Conservation (phyloP, 345 rosid genomes). For the Pistacia atlantica region DNA sequence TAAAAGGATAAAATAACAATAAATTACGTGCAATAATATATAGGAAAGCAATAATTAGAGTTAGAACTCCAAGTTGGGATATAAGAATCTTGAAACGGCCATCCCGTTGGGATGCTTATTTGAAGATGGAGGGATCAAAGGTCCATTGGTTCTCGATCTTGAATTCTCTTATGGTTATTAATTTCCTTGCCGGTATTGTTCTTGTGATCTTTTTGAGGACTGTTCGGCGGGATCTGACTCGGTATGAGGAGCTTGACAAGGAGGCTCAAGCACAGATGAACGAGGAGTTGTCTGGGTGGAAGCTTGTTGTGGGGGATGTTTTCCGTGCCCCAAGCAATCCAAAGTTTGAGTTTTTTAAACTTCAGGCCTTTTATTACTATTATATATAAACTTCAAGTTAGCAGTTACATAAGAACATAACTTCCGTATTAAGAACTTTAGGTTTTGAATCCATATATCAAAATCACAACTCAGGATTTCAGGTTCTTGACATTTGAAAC, state of each 20-base stretch:
- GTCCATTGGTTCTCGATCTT: conserved; percentile 92
- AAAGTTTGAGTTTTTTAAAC: too few relatives aligned
- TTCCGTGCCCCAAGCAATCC: conserved; percentile 64
- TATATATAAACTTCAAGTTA: too few relatives aligned
- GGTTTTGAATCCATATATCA: too few relatives aligned
- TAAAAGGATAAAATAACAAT: too few relatives aligned
- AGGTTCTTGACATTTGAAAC: too few relatives aligned
- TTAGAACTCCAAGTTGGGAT: too few relatives aligned
- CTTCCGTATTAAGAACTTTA: too few relatives aligned
- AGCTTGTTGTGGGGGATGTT: conserved; percentile 82
- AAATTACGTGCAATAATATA: too few relatives aligned
- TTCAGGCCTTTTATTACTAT: too few relatives aligned
- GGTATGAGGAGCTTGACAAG: conserved; percentile 87
- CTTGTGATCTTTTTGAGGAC: conserved; percentile 89
- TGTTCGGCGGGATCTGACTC: conserved; percentile 82
- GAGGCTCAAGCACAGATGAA: conserved; percentile 94
- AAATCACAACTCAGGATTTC: too few relatives aligned
- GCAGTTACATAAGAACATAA: too few relatives aligned
- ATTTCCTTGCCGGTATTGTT: conserved; percentile 89
- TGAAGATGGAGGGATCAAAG: conserved; percentile 84
- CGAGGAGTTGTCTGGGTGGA: conserved; percentile 89
- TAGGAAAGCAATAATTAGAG: too few relatives aligned
- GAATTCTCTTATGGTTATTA: conserved; percentile 80
- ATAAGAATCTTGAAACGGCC: conserved; percentile 42
- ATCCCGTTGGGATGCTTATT: conserved; percentile 85